phyloP scores from a whole-genome alignment of 2,329 filamentous ascomycete genomes.

The Arthrobotrys musiformis region DNA sequence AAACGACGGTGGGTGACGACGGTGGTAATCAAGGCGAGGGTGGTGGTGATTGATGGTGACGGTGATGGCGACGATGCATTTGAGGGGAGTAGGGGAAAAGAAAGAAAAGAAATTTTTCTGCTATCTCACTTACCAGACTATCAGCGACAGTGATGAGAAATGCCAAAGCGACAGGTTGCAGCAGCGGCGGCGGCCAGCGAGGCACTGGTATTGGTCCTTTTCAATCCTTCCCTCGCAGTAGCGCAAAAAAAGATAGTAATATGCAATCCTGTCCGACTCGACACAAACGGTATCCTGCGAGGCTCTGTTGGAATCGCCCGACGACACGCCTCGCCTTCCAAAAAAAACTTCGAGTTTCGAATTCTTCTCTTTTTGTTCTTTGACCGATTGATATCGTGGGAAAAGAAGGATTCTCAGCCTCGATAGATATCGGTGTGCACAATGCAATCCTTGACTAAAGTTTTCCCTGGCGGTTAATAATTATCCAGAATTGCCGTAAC shows the following conservation, averaged over 20 bases:
- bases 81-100: not conserved
- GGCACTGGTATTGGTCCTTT: conserved; percentile 40
- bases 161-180: conserved; percentile 52
- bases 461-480: conserved; percentile 6
- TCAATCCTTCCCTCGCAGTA: conserved; percentile 18
- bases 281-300: conserved; percentile 44
- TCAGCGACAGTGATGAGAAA: conserved; percentile 51
- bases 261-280: conserved; percentile 38
- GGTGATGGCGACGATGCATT: conserved; percentile 5
- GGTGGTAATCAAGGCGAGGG: not conserved
- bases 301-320: conserved; percentile 48
- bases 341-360: not conserved
- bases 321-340: conserved; percentile 5
- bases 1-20: not conserved
- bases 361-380: not conserved
- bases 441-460: conserved; percentile 1
- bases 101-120: not conserved
- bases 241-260: conserved; percentile 3
- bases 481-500: conserved; percentile 34
- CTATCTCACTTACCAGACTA: conserved; percentile 31
- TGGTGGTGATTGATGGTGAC: conserved; percentile 1
- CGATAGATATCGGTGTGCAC: conserved; percentile 7
- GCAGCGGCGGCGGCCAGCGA: conserved; percentile 42
- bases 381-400: not conserved
- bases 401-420: not conserved